phyloP scores from a whole-genome alignment of 1,139 yeast species.

The Pichia sp. region DNA sequence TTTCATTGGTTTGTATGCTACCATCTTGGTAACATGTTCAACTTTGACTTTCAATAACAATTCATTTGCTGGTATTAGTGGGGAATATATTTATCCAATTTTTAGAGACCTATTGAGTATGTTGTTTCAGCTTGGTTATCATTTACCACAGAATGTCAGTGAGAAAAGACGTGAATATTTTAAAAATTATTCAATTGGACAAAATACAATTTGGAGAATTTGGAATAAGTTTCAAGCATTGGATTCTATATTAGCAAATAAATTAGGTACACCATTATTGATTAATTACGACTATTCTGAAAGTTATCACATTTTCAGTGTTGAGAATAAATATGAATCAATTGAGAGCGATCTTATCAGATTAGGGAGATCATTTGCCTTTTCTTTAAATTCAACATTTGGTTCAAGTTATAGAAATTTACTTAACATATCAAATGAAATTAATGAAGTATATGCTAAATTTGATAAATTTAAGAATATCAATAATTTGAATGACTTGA shows the following conservation, averaged over 20 bases:
- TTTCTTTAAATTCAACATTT: background rate
- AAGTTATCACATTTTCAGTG: background rate
- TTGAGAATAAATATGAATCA: background rate
- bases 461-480: background rate
- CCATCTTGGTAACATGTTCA: background rate
- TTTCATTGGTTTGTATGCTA: background rate
- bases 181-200: background rate
- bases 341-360: background rate
- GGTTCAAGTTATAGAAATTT: slow-evolving; percentile 1
- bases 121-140: slow-evolving; percentile 19
- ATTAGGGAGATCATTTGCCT: background rate
- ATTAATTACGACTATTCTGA: slow-evolving; percentile 17
- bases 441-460: background rate
- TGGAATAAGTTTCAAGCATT: slow-evolving; percentile 16
- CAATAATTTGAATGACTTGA: background rate
- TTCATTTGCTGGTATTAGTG: slow-evolving; percentile 9
- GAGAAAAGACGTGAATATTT: background rate
- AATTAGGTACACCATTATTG: slow-evolving; percentile 19
- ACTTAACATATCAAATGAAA: background rate
- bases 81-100: slow-evolving; percentile 11
- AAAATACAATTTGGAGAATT: slow-evolving; percentile 1
- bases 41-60: background rate
- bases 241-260: slow-evolving; percentile 17
- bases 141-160: slow-evolving; percentile 9
- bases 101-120: slow-evolving; percentile 12